Conservation (phyloP, 768 basidiomycete species). For the Clitopilus passeckerianus region DNA sequence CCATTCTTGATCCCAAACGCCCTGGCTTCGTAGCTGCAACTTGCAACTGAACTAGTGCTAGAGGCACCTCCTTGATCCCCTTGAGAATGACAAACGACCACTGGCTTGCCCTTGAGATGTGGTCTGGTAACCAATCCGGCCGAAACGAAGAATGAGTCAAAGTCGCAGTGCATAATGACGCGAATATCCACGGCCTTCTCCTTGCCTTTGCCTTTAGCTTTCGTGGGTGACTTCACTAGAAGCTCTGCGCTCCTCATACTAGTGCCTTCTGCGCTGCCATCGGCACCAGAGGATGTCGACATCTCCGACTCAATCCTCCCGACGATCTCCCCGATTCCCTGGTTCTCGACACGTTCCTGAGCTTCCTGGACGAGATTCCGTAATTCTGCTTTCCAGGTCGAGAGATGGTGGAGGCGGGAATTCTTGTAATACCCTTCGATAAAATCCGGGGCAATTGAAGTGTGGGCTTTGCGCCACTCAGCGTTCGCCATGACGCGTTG, state of each 20-base stretch:
- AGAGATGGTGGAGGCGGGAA: constrained; percentile 88
- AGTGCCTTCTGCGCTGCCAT: constrained; percentile 17
- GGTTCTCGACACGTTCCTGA: constrained; percentile 59
- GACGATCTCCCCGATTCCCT: constrained; percentile 15
- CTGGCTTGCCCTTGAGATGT: constrained; percentile 80
- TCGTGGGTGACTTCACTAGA: constrained; percentile 40
- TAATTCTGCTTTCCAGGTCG: constrained; percentile 90
- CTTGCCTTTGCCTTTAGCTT: constrained; percentile 52
- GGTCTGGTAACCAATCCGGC: constrained; percentile 81
- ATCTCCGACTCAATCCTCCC: constrained; percentile 26
- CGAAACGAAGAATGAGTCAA: constrained; percentile 96
- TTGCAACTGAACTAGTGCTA: constrained; percentile 94
- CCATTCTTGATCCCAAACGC: constrained; percentile 86
- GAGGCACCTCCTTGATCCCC: constrained; percentile 63
- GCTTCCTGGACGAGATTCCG: constrained; percentile 75
- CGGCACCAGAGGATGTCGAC: constrained; percentile 6
- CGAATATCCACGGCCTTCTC: constrained; percentile 50
- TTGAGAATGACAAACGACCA: constrained; percentile 95
- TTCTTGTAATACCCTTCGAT: constrained; percentile 82
- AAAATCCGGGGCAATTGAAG: constrained; percentile 81
- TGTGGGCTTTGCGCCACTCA: constrained; percentile 84
- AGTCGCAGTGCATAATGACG: constrained; percentile 90
- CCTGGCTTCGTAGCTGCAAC: constrained; percentile 91
- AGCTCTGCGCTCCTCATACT: constrained; percentile 54
- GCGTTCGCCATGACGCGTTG: constrained; percentile 77